Evolutionary conservation across 352 stramenopile species (phyloP).

Genomic region (Paralagenidium karlingii): DNA sequence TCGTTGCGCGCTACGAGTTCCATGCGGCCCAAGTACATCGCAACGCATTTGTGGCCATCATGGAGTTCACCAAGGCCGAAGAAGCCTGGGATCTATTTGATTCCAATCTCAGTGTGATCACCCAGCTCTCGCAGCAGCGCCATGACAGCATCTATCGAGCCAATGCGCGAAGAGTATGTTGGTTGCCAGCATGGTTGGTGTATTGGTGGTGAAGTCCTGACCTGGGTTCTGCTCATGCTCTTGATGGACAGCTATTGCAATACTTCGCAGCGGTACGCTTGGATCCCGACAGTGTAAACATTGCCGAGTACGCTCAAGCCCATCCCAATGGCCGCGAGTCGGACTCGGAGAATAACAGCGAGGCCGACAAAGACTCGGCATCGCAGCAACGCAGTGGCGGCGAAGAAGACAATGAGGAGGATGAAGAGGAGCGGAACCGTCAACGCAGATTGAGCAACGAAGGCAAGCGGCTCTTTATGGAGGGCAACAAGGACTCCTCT

Average conservation of each 20-base stretch:
- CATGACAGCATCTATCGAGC: constrained; percentile 73
- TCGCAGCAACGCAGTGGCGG: too few species aligned
- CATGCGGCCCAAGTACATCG: constrained; percentile 68
- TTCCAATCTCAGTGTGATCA: constrained; percentile 62
- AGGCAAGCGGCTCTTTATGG: constrained; percentile 71
- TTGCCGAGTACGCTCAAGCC: constrained; percentile 12
- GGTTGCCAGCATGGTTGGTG: neutral
- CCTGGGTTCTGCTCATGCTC: constrained; percentile 14
- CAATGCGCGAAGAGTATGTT: constrained; percentile 51
- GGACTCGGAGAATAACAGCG: too few species aligned
- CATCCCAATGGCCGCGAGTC: neutral
- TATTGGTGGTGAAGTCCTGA: neutral
- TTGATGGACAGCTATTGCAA: constrained; percentile 26
- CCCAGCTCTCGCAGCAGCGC: constrained; percentile 72
- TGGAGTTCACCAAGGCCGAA: constrained; percentile 66
- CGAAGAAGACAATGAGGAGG: constrained; percentile 28
- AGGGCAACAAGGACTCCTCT: constrained; percentile 15
- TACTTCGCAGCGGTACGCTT: constrained; percentile 63
- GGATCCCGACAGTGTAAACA: constrained; percentile 68
- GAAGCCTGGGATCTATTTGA: constrained; percentile 72
- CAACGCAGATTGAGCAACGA: constrained; percentile 74
- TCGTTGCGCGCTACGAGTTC: constrained; percentile 75
- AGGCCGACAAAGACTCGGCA: constrained; percentile 26
- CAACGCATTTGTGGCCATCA: constrained; percentile 56
- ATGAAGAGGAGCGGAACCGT: constrained; percentile 33